Evolutionary conservation across 306 rosid genomes (phyloP).

Genomic region (Cercis canadensis): DNA sequence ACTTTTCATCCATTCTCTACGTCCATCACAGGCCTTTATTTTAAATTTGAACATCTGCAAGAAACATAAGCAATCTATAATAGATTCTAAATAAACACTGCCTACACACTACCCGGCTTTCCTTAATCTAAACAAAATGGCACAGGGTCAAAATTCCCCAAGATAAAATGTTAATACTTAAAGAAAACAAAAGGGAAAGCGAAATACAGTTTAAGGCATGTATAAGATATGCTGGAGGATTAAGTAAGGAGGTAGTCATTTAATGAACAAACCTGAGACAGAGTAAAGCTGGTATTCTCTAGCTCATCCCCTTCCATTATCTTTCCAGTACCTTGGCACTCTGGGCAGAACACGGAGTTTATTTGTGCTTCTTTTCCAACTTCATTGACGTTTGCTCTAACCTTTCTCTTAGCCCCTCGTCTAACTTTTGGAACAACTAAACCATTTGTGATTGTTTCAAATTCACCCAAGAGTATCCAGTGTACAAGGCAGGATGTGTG

Average conservation of each 20-base stretch:
- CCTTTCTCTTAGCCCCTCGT: slow-evolving; percentile 60
- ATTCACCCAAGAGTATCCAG: slow-evolving; percentile 85
- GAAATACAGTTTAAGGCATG: background rate
- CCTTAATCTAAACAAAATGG: background rate
- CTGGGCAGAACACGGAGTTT: slow-evolving; percentile 78
- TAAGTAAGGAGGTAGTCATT: slow-evolving; percentile 10
- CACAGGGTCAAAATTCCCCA: background rate
- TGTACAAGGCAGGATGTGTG: slow-evolving; percentile 84
- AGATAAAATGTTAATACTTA: background rate
- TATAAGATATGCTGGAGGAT: background rate
- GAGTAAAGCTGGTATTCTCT: slow-evolving; percentile 56
- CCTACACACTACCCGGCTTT: background rate
- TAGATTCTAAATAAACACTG: slow-evolving; percentile 11
- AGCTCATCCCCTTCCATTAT: slow-evolving; percentile 52
- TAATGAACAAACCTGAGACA: slow-evolving; percentile 67
- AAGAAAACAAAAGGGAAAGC: background rate
- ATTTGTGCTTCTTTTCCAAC: slow-evolving; percentile 46
- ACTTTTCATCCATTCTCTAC: slow-evolving; percentile 79
- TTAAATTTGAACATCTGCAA: slow-evolving; percentile 74
- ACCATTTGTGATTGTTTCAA: slow-evolving; percentile 57
- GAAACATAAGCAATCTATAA: background rate
- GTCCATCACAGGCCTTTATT: slow-evolving; percentile 74
- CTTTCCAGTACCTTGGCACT: slow-evolving; percentile 86
- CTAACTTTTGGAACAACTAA: slow-evolving; percentile 49
- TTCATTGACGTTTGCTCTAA: slow-evolving; percentile 45